Evolutionary conservation across 805 yeast species (phyloP).

Genomic region (Pichia californica): DNA sequence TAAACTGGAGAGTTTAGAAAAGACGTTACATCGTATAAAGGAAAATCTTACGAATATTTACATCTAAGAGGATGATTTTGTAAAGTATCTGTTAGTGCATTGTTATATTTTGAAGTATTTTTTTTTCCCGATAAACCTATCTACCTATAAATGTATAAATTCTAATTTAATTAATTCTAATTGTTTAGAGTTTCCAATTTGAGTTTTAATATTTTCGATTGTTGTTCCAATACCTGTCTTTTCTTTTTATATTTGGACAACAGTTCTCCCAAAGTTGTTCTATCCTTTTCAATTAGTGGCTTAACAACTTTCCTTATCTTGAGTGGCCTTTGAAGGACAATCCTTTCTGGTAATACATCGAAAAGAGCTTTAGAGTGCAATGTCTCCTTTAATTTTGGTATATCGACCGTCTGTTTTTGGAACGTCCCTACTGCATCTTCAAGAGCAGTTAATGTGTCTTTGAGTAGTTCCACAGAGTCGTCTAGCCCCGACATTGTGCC

Average conservation of each 20-base stretch:
- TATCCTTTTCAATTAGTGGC: conserved; percentile 11
- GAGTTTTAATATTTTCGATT: conserved; percentile 9
- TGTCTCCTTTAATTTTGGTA: neutral
- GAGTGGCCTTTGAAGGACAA: conserved; percentile 4
- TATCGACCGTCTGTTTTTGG: conserved; percentile 4
- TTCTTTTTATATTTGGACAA: conserved; percentile 6
- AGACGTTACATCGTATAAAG: conserved; percentile 31
- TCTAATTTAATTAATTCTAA: neutral
- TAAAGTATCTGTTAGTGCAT: too few species aligned
- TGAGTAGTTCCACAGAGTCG: conserved; percentile 1
- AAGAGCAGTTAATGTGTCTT: conserved; percentile 5
- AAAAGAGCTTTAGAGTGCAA: conserved; percentile 9
- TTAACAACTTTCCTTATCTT: conserved; percentile 9
- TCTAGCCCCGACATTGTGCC: conserved; percentile 4
- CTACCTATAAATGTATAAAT: too few species aligned
- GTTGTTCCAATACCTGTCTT: conserved; percentile 8
- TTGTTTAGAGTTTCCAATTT: conserved; percentile 12
- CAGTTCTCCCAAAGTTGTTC: neutral
- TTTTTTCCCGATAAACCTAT: too few species aligned
- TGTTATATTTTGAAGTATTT: too few species aligned
- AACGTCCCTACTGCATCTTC: conserved; percentile 6
- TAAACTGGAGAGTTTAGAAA: conserved; percentile 57
- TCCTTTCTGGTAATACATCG: conserved; percentile 15
- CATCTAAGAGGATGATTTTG: neutral
- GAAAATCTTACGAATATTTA: conserved; percentile 15